phyloP scores from a whole-genome alignment of 2,329 filamentous ascomycete species.

The Cryphonectria naterciae region DNA sequence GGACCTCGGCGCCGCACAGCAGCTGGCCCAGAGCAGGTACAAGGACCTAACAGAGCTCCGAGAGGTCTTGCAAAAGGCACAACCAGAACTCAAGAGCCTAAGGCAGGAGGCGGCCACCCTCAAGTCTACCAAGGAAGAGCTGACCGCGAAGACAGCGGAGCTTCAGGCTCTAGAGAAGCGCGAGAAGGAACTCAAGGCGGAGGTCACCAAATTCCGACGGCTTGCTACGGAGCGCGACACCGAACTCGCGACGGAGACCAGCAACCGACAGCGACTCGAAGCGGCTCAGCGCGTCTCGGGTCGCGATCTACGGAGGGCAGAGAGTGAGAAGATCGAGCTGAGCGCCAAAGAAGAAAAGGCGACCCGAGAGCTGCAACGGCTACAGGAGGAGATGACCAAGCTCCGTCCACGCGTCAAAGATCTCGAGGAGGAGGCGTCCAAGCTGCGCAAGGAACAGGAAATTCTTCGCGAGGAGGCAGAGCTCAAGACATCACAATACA shows the following conservation, averaged over 20 bases:
- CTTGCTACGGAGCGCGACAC: slow-evolving; percentile 73
- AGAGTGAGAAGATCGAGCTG: slow-evolving; percentile 79
- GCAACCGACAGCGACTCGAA: slow-evolving; percentile 73
- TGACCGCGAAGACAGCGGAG: slow-evolving; percentile 61
- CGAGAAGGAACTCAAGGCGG: slow-evolving; percentile 79
- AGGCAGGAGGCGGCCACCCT: slow-evolving; percentile 77
- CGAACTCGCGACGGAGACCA: slow-evolving; percentile 77
- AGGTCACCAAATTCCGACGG: slow-evolving; percentile 71
- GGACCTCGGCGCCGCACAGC: slow-evolving; percentile 83
- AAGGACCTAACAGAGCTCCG: slow-evolving; percentile 83
- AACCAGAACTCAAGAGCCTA: slow-evolving; percentile 81
- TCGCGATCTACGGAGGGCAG: slow-evolving; percentile 76
- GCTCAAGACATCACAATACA: slow-evolving; percentile 83
- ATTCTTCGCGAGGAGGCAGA: slow-evolving; percentile 78
- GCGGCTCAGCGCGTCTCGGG: slow-evolving; percentile 75
- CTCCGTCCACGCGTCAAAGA: slow-evolving; percentile 65
- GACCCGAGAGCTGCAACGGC: slow-evolving; percentile 68
- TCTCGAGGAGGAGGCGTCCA: slow-evolving; percentile 74
- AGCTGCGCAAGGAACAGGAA: slow-evolving; percentile 69
- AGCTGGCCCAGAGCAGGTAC: slow-evolving; percentile 84
- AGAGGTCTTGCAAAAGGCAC: slow-evolving; percentile 79
- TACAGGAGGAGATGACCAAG: slow-evolving; percentile 73
- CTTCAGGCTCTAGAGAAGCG: slow-evolving; percentile 77
- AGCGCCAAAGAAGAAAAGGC: slow-evolving; percentile 74
- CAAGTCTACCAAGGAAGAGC: slow-evolving; percentile 75